Percentiles rank a stretch among this genome's conserved stretches.
These are phyloP conservation scores for Phoenix roebelenii DNA, from an alignment of 176 grass and related monocot genomes.

Conservation along the genomic window DNA sequence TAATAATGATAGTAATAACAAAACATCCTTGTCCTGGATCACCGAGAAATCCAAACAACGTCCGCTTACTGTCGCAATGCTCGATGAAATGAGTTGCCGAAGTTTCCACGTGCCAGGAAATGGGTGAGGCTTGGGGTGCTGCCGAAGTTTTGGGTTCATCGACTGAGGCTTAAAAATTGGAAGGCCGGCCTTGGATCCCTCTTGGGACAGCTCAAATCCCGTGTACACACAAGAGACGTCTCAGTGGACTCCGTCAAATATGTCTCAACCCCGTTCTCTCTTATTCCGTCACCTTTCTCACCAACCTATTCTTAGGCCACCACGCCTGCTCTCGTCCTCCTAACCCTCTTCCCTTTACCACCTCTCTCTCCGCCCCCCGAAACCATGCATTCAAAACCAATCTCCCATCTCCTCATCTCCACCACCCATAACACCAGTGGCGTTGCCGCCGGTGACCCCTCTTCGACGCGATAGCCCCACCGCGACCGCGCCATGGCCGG, in stretches of 20 bases:
- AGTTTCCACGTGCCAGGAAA: not conserved
- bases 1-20: too few species aligned
- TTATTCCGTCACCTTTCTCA: not conserved
- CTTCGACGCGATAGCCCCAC: not conserved
- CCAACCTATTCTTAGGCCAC: constrained; percentile 49
- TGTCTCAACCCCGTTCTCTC: not conserved
- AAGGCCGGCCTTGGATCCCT: constrained; percentile 9
- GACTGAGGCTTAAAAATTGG: not conserved
- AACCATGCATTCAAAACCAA: constrained; percentile 11
- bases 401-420: constrained; percentile 18
- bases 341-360: not conserved
- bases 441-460: constrained; percentile 4
- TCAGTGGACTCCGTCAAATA: constrained; percentile 7
- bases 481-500: constrained; percentile 41
- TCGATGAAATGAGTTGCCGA: too few species aligned
- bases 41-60: too few species aligned
- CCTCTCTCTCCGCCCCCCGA: constrained; percentile 22
- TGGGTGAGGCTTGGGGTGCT: not conserved
- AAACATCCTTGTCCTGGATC: too few species aligned
- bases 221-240: not conserved
- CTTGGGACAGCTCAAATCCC: constrained; percentile 12
- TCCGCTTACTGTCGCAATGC: too few species aligned
- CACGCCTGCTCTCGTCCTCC: constrained; percentile 23
- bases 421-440: not conserved
- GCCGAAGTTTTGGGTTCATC: not conserved